Conservation (phyloP, 1,284 basidiomycete genomes). For the Gymnopus androsaceus region DNA sequence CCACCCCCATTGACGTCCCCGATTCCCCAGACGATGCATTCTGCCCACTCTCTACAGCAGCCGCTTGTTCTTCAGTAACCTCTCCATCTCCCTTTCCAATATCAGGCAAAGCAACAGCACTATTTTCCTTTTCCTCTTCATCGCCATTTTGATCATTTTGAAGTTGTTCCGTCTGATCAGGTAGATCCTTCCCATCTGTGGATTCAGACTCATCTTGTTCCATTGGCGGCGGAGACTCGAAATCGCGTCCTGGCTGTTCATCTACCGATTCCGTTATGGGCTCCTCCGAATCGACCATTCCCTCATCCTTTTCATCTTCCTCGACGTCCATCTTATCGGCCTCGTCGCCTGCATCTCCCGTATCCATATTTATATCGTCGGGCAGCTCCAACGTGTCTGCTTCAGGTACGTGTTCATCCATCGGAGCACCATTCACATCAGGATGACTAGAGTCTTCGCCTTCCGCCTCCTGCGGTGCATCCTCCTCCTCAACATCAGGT, state of each 20-base stretch:
- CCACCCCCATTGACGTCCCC: conserved; percentile 32
- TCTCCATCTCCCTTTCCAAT: conserved; percentile 39
- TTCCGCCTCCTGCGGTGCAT: conserved; percentile 32
- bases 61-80: conserved; percentile 31
- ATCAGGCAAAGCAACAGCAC: conserved; percentile 40
- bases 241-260: conserved; percentile 20
- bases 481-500: conserved; percentile 35
- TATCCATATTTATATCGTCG: conserved; percentile 73
- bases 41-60: conserved; percentile 32
- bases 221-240: conserved; percentile 16
- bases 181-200: conserved; percentile 13
- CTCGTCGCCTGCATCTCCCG: conserved; percentile 29
- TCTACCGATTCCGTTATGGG: conserved; percentile 28
- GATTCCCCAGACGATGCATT: conserved; percentile 26
- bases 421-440: conserved; percentile 60
- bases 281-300: conserved; percentile 42
- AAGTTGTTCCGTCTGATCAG: conserved; percentile 26
- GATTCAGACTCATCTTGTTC: conserved; percentile 19
- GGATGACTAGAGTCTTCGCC: conserved; percentile 45
- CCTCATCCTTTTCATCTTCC: conserved; percentile 40
- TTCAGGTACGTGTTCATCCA: conserved; percentile 75
- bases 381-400: conserved; percentile 83
- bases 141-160: conserved; percentile 29
- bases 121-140: conserved; percentile 31
- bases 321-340: conserved; percentile 29